A percentile compares a stretch with the other conserved stretches of the same genome.
Evolutionary conservation across 2,329 filamentous ascomycete genomes (phyloP).

Genomic region (Colletotrichum sp.): DNA sequence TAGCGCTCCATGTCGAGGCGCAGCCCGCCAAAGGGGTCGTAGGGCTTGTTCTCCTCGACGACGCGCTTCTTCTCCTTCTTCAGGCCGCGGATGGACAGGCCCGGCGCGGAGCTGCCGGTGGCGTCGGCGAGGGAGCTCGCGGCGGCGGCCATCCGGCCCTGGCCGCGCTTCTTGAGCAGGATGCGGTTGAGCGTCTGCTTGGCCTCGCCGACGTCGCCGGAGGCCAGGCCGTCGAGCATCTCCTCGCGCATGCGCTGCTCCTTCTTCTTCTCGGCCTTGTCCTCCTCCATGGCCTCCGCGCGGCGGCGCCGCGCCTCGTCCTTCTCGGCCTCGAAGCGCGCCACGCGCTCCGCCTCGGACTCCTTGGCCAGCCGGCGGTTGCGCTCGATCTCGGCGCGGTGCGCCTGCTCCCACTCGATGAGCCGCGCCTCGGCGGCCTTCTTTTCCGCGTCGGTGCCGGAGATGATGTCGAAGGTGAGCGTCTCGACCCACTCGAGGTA

Average conservation of each 20-base stretch:
- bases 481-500: constrained; percentile 94
- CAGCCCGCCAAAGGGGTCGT: constrained; percentile 87
- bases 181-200: constrained; percentile 64
- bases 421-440: constrained; percentile 49
- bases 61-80: constrained; percentile 58
- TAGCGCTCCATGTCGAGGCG: constrained; percentile 73
- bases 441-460: constrained; percentile 69
- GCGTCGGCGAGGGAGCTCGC: constrained; percentile 35
- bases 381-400: constrained; percentile 71
- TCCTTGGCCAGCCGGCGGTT: constrained; percentile 61
- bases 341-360: constrained; percentile 57
- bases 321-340: constrained; percentile 66
- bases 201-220: constrained; percentile 64
- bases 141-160: constrained; percentile 41
- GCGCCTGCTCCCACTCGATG: constrained; percentile 72
- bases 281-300: constrained; percentile 67
- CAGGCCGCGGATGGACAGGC: constrained; percentile 78
- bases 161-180: constrained; percentile 75
- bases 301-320: constrained; percentile 70
- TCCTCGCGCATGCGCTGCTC: constrained; percentile 69
- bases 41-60: constrained; percentile 72
- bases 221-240: constrained; percentile 73
- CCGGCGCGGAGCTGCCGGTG: constrained; percentile 11
- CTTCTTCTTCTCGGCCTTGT: constrained; percentile 72
- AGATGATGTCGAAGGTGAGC: constrained; percentile 86